Conservation (phyloP, 371 early-diverging fungal genomes). For the Mortierella sp. region DNA sequence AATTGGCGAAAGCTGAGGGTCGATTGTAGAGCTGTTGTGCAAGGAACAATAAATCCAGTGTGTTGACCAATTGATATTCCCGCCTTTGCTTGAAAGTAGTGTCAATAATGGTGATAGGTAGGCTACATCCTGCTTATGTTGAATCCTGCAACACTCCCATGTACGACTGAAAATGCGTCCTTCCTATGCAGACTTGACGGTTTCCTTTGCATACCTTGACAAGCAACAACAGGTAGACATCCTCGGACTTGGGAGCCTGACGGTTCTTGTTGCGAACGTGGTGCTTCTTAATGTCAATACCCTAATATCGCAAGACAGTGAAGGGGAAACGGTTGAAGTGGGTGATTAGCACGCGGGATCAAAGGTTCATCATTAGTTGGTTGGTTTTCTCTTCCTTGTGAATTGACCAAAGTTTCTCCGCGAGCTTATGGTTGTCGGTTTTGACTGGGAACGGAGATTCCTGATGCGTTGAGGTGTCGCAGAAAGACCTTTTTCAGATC, state of each 20-base stretch:
- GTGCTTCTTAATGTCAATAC: constrained; percentile 97
- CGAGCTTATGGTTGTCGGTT: background rate
- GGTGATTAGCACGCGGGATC: constrained; percentile 36
- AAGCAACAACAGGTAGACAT: constrained; percentile 96
- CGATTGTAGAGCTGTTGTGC: background rate
- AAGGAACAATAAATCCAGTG: too few species aligned
- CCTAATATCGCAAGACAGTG: constrained; percentile 66
- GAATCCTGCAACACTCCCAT: background rate
- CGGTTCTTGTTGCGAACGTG: constrained; percentile 95
- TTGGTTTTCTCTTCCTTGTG: background rate
- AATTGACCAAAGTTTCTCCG: background rate
- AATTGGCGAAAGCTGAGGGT: background rate
- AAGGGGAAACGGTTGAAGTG: background rate
- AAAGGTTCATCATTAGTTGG: constrained; percentile 25
- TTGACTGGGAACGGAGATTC: background rate
- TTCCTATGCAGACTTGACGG: background rate
- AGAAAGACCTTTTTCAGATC: background rate
- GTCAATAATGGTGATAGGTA: background rate
- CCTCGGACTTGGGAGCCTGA: constrained; percentile 90
- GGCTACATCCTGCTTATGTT: background rate
- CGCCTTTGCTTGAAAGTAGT: background rate
- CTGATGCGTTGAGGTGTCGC: background rate
- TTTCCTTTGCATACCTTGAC: constrained; percentile 82
- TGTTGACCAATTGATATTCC: background rate
- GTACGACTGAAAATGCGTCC: background rate